A percentile compares a stretch with the other conserved stretches of the same genome.
phyloP scores from a whole-genome alignment of 805 yeast genomes.

The Kuraishia floccosa region DNA sequence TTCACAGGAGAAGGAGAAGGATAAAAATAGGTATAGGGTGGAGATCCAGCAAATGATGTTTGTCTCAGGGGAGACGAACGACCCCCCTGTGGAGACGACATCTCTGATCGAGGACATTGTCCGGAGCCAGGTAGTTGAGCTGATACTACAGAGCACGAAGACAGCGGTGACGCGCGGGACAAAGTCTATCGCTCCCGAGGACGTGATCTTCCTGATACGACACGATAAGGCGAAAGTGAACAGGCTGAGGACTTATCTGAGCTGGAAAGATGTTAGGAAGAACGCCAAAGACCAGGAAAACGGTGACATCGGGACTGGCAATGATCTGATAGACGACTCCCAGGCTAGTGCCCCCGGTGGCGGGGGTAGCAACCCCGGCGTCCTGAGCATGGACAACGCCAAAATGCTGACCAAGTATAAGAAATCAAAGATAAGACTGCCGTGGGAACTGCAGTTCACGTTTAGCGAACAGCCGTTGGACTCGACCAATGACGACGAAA shows the following conservation, averaged over 20 bases:
- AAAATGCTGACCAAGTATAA: constrained; percentile 44
- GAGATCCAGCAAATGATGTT: constrained; percentile 99
- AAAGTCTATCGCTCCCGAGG: constrained; percentile 81
- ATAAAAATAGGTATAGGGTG: constrained; percentile 65
- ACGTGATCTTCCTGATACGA: constrained; percentile 82
- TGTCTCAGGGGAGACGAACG: constrained; percentile 90
- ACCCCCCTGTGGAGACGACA: constrained; percentile 87
- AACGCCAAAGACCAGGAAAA: constrained; percentile 48
- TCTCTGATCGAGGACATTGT: constrained; percentile 93
- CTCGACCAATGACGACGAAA: constrained; percentile 51
- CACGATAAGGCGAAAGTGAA: constrained; percentile 93
- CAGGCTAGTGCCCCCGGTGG: constrained; percentile 27
- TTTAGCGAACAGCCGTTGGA: constrained; percentile 83
- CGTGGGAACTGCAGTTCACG: constrained; percentile 95
- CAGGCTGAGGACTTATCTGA: constrained; percentile 76
- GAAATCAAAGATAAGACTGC: constrained; percentile 71
- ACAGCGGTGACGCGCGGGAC: constrained; percentile 76
- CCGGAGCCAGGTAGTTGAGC: constrained; percentile 86
- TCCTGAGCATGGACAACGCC: constrained; percentile 24
- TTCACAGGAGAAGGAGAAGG: constrained; percentile 8
- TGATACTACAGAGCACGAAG: constrained; percentile 59
- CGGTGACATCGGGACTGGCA: constrained; percentile 30
- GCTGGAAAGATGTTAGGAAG: constrained; percentile 96
- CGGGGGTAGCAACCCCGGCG: constrained; percentile 24
- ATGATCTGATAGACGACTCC: constrained; percentile 19